A percentile compares a stretch with the other conserved stretches of the same genome.
phyloP scores from a whole-genome alignment of 1,139 yeast species.

The Yamadazyma trypodendri region DNA sequence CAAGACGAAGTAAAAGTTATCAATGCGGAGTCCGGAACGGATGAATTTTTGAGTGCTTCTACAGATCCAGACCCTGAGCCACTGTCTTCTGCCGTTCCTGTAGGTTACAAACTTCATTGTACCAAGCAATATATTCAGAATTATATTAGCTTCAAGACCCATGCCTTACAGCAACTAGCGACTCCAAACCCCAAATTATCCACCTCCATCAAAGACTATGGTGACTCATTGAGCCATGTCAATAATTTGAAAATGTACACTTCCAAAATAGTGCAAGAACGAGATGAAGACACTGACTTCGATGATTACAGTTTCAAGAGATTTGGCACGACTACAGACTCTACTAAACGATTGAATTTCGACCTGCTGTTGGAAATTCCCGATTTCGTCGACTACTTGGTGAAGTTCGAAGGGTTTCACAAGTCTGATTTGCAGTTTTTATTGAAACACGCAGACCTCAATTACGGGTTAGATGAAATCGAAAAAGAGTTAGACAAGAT shows the following conservation, averaged over 20 bases:
- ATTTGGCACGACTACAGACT: slow-evolving; percentile 5
- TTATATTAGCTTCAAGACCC: slow-evolving; percentile 22
- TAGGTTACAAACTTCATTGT: slow-evolving; percentile 2
- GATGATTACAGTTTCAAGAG: slow-evolving; percentile 13
- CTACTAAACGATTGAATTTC: slow-evolving; percentile 2
- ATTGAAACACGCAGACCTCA: slow-evolving; percentile 20
- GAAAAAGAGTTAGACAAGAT: slow-evolving; percentile 36
- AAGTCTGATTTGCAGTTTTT: slow-evolving; percentile 29
- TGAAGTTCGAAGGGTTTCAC: slow-evolving; percentile 31
- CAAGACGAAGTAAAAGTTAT: too few species aligned
- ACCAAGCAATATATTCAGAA: slow-evolving; percentile 21
- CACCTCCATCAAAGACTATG: slow-evolving; percentile 15
- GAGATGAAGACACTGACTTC: slow-evolving; percentile 12
- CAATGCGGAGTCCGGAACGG: neutral
- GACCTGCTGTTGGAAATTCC: slow-evolving; percentile 18
- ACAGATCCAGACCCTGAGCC: neutral
- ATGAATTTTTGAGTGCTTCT: neutral
- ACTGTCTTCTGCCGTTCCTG: neutral
- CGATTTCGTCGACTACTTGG: slow-evolving; percentile 29
- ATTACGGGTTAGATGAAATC: slow-evolving; percentile 38
- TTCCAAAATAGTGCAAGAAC: slow-evolving; percentile 13
- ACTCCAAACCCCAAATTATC: slow-evolving; percentile 9
- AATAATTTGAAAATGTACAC: slow-evolving; percentile 12
- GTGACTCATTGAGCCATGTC: slow-evolving; percentile 9
- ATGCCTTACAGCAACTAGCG: slow-evolving; percentile 3